Evolutionary conservation across 768 basidiomycete genomes (phyloP).

Genomic region (Lentinus brumalis): DNA sequence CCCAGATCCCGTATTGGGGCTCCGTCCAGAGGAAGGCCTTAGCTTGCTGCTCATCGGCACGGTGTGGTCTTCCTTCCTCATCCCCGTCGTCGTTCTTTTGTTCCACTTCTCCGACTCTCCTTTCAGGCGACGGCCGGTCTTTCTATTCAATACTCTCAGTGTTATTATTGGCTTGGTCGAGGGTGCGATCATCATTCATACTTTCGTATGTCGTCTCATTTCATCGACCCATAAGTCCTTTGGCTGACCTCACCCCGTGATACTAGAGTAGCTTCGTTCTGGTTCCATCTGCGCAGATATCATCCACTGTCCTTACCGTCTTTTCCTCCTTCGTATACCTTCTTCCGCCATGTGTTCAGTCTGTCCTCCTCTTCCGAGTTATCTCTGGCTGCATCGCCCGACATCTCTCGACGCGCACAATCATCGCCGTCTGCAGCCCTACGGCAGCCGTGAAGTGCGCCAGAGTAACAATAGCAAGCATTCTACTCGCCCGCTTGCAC

Average conservation of each 20-base stretch:
- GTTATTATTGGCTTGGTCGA: slow-evolving; percentile 2
- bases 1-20: not conserved
- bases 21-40: not conserved
- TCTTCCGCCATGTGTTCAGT: slow-evolving; percentile 37
- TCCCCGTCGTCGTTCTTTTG: slow-evolving; percentile 13
- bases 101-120: slow-evolving; percentile 25
- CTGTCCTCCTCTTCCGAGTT: slow-evolving; percentile 38
- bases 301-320: not conserved
- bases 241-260: not conserved
- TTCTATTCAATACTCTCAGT: slow-evolving; percentile 26
- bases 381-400: slow-evolving; percentile 31
- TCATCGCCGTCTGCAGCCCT: slow-evolving; percentile 8
- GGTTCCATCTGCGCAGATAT: not conserved
- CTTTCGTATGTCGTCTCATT: not conserved
- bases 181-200: not conserved
- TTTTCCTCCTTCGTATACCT: not conserved
- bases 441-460: slow-evolving; percentile 33
- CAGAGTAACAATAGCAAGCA: slow-evolving; percentile 25
- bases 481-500: not conserved
- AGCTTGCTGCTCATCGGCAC: not conserved
- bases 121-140: slow-evolving; percentile 23
- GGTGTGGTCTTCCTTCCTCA: not conserved
- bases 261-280: not conserved
- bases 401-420: slow-evolving; percentile 10
- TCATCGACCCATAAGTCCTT: not conserved